Conservation (phyloP, 2,329 filamentous ascomycete genomes). For the Hortaea werneckii region DNA sequence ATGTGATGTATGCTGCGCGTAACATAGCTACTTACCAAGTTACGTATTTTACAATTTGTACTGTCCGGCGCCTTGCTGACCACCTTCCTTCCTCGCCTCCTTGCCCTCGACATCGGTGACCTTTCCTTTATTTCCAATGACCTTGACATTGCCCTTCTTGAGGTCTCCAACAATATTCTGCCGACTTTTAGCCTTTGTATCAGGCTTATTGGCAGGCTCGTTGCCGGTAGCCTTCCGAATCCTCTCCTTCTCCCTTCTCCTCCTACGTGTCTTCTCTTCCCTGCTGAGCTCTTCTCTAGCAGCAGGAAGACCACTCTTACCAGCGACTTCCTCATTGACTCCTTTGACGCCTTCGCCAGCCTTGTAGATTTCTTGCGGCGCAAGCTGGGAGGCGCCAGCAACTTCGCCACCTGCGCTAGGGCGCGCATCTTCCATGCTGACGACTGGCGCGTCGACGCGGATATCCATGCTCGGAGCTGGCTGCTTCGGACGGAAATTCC, state of each 20-base stretch:
- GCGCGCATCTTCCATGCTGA: conserved; percentile 90
- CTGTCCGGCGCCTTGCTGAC: conserved; percentile 18
- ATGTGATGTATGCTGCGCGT: too few relatives aligned
- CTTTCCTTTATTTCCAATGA: conserved; percentile 84
- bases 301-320: conserved; percentile 65
- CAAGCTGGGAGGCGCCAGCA: conserved; percentile 60
- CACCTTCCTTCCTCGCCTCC: conserved; percentile 41
- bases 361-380: conserved; percentile 88
- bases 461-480: conserved; percentile 73
- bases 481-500: conserved; percentile 90
- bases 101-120: conserved; percentile 75
- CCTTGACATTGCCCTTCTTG: conserved; percentile 78
- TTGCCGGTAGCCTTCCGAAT: conserved; percentile 57
- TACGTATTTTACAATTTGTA: conserved; percentile 19
- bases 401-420: conserved; percentile 71
- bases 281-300: conserved; percentile 77
- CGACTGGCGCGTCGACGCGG: conserved; percentile 80
- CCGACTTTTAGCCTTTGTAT: conserved; percentile 49
- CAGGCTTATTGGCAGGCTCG: conserved; percentile 29
- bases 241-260: conserved; percentile 67
- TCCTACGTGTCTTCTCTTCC: conserved; percentile 67
- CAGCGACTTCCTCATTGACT: conserved; percentile 57
- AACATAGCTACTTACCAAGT: too few relatives aligned
- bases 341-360: conserved; percentile 53
- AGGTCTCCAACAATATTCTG: conserved; percentile 55